Evolutionary conservation across 169 alveolate species (phyloP).

Genomic region (Miamiensis avidus): DNA sequence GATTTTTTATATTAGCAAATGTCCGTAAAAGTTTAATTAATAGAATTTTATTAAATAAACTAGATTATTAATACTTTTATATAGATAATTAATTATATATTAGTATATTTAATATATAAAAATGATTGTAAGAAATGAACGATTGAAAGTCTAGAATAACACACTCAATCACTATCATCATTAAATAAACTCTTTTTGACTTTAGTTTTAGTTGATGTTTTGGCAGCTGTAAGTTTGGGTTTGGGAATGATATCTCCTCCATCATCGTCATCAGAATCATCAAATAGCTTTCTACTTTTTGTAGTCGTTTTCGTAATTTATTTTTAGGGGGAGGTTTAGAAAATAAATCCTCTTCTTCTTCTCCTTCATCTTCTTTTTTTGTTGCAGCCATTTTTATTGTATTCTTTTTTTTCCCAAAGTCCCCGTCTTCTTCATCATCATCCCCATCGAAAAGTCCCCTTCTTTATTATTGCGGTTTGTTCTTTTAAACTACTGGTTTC

Average conservation of each 20-base stretch:
- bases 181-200: background rate
- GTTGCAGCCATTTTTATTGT: background rate
- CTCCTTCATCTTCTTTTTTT: background rate
- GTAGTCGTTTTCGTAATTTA: background rate
- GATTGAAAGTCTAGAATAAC: too few relatives aligned
- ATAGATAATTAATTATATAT: too few relatives aligned
- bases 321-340: background rate
- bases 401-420: background rate
- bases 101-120: too few relatives aligned
- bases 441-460: background rate
- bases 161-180: constrained; percentile 20
- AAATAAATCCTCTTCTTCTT: background rate
- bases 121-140: too few relatives aligned
- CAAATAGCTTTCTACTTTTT: background rate
- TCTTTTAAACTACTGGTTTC: background rate
- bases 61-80: too few relatives aligned
- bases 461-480: too few relatives aligned
- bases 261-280: background rate
- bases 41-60: too few relatives aligned
- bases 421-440: constrained; percentile 5
- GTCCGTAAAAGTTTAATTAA: too few relatives aligned
- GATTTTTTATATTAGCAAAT: too few relatives aligned
- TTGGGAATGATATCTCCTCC: background rate
- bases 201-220: background rate
- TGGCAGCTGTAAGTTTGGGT: background rate